Evolutionary conservation across 169 alveolate genomes (phyloP), one percentile per base, ranked within the genome.

Genomic region (Plasmodium fragile): DNA sequence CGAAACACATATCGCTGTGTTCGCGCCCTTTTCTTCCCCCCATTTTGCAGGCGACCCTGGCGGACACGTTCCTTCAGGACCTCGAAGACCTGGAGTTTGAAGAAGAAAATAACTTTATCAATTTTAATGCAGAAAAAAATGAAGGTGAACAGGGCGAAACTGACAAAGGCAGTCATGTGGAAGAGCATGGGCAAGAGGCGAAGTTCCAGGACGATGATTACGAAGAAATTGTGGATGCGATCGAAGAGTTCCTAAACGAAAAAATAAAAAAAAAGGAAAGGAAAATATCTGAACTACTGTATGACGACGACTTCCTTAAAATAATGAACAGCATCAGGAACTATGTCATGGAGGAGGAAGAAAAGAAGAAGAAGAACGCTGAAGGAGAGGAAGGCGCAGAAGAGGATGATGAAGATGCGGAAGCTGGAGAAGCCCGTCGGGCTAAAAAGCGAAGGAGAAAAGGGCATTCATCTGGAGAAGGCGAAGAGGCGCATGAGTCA

Each of bases 141-240:
- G 39, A 65, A 65, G 36, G 30, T 22, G 75, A 10, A 7, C 10
- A 18, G 22, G 36, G n/a, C 4, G 75, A 65, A 65, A 18, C 1
- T 13, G 75, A n/a, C 0, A 65, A 65, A n/a, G 11, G 16, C 39
- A 43, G 87, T 49, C 7, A 43, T 7, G 32, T 80, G 59, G 92
- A 82, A 49, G 81, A 4, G 45, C n/a, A n/a, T n/a, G n/a, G n/a
- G n/a, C n/a, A n/a, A n/a, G 45, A 39, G 36, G 30, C 78, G 34
- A 69, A 28, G 18, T 32, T 55, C 39, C 73, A 69, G 25, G 71
- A 30, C 22, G 36, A 5, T 18, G 75, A 94, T 45, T 95, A 96
- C 55, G 95, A 95, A 77, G 96, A 96, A 30, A 96, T 96, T 25
- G 89, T 95, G 6, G 97, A 96, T 89, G 97, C 97, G 22, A 96